Evolutionary conservation across 2,329 filamentous ascomycete species (phyloP).

Genomic region (Elsinoe fawcettii): DNA sequence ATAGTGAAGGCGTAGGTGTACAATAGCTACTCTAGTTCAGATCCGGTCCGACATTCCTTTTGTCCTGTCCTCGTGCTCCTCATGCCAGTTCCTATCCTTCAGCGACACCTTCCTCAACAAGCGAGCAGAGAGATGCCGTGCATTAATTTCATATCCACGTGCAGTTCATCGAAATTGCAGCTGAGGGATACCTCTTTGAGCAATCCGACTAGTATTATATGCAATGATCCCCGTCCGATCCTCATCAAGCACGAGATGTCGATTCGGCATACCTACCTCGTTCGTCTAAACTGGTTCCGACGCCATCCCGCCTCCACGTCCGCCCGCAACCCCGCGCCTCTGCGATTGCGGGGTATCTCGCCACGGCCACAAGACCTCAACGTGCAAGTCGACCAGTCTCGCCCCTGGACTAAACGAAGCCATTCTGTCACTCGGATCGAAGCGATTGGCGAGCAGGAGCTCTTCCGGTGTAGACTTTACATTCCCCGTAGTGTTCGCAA

Average conservation of each 20-base stretch:
- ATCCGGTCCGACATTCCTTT: too few species aligned
- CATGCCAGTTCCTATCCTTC: too few species aligned
- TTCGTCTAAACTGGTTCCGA: too few species aligned
- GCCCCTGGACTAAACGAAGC: slow-evolving; percentile 2
- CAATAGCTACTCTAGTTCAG: not conserved
- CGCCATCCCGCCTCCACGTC: slow-evolving; percentile 8
- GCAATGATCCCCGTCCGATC: not conserved
- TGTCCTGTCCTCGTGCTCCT: not conserved
- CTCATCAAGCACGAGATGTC: not conserved
- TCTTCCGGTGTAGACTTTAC: not conserved
- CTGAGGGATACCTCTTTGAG: not conserved
- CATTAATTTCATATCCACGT: not conserved
- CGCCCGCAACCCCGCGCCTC: slow-evolving; percentile 10
- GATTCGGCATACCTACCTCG: slow-evolving; percentile 1
- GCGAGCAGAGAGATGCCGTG: not conserved
- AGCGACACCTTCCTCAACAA: not conserved
- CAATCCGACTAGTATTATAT: not conserved
- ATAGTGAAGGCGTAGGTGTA: not conserved
- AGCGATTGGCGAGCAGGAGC: not conserved
- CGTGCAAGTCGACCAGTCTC: not conserved
- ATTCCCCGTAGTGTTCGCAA: not conserved
- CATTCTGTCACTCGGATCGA: not conserved
- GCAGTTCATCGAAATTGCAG: not conserved
- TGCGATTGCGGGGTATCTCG: slow-evolving; percentile 2
- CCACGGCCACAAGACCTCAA: not conserved